These are phyloP conservation scores for Codiaeum variegatum DNA, from an alignment of 441 rosid species.

Conservation along the genomic window DNA sequence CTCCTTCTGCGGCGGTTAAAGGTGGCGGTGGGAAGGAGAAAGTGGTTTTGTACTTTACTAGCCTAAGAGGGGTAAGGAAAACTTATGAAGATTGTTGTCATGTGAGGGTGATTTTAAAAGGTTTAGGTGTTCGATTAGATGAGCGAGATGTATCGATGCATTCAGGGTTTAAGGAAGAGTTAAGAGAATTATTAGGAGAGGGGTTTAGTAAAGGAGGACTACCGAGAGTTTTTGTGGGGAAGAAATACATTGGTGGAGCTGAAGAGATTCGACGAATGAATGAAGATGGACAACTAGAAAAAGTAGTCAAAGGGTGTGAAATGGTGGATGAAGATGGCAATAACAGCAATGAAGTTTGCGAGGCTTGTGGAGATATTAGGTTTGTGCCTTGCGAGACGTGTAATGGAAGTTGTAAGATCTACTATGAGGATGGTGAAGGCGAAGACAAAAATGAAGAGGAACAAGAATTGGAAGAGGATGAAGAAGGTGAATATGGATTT, in stretches of 20 bases:
- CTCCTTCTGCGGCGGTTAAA: not conserved
- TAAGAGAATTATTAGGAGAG: slow-evolving; percentile 53
- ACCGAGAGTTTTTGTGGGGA: slow-evolving; percentile 74
- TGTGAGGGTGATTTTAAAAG: slow-evolving; percentile 55
- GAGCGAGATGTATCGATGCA: slow-evolving; percentile 87
- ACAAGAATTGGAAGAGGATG: slow-evolving; percentile 21
- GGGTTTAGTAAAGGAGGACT: slow-evolving; percentile 37
- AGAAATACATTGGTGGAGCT: slow-evolving; percentile 70
- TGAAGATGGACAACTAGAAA: slow-evolving; percentile 77
- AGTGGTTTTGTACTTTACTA: slow-evolving; percentile 62
- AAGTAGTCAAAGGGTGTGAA: slow-evolving; percentile 51
- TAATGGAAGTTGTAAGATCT: slow-evolving; percentile 85
- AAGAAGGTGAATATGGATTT: slow-evolving; percentile 55
- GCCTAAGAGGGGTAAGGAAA: slow-evolving; percentile 78
- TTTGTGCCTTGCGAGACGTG: slow-evolving; percentile 89
- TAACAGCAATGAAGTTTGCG: slow-evolving; percentile 40
- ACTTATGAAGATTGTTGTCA: slow-evolving; percentile 74
- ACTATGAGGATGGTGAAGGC: slow-evolving; percentile 43
- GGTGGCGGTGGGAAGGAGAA: slow-evolving; percentile 31
- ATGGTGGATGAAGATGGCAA: slow-evolving; percentile 28
- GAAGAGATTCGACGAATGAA: slow-evolving; percentile 72
- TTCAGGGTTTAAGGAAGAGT: slow-evolving; percentile 66
- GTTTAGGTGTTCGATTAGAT: slow-evolving; percentile 50
- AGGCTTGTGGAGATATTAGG: slow-evolving; percentile 80
- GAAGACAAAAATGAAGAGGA: slow-evolving; percentile 28